Evolutionary conservation across 2,329 filamentous ascomycete genomes (phyloP), one percentile per base, ranked within the genome.

Genomic region (Huntiella omanensis): DNA sequence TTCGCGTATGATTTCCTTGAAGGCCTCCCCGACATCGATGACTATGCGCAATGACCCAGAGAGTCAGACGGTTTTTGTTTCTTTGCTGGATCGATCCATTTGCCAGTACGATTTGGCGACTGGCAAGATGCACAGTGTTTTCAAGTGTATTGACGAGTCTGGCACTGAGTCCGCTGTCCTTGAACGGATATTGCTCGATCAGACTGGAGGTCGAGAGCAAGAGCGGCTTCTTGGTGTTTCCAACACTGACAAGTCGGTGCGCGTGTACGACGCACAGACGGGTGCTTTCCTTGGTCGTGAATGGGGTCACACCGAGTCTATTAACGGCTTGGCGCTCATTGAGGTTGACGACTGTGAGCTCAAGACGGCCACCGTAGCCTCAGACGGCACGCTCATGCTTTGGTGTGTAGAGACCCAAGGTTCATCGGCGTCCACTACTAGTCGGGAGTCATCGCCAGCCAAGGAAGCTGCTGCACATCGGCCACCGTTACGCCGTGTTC

Each of bases 301-400:
- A 62, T 95, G 86, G 75, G 91, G 91, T 1, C 91, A 98, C 54
- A 94, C 87, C 0, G 87, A 95, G 57, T 82, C 87, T 6, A 85
- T 98, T 52, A 93, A 83, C 44, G 87, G 87, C 50, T 76, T 92
- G 13, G 73, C 81, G 3, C 63, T 95, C 13, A 59, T 88, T 8
- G 73, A 81, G 46, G 67, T 68, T 5, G 66, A 69, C 0, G 70
- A 73, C 12, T 65, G 68, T 12, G 62, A 65, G 19, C 70, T 71
- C 45, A 71, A 69, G 50, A 63, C 85, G 37, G 72, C 88, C 45
- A 87, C 80, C 53, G 81, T 82, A 32, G 83, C 81, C 1, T 75
- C 80, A 4, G 83, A 91, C 58, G 82, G 82, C 1, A 84, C 83
- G 0, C 78, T 88, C 52, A 87, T 88, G 80, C 75, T 86, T 22